These are phyloP conservation scores for Omphalea diandra DNA, from an alignment of 441 rosid species.

Conservation along the genomic window DNA sequence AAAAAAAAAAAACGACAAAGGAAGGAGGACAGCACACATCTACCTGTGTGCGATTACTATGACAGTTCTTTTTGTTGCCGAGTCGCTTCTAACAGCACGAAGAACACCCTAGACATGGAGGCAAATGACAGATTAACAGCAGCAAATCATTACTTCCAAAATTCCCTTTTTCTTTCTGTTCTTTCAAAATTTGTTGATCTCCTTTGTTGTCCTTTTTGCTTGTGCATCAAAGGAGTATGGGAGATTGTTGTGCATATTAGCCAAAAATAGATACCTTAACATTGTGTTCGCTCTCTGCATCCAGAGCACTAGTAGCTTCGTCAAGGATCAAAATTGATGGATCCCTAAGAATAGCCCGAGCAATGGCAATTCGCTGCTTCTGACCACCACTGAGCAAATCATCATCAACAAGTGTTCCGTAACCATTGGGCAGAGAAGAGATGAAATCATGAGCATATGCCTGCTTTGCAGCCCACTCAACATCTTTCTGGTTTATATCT, in stretches of 20 bases:
- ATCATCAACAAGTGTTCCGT: slow-evolving; percentile 86
- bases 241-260: background rate
- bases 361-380: slow-evolving; percentile 96
- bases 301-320: slow-evolving; percentile 95
- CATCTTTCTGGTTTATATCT: slow-evolving; percentile 63
- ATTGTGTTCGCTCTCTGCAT: slow-evolving; percentile 97
- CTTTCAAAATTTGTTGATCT: background rate
- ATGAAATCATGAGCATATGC: slow-evolving; percentile 96
- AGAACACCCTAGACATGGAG: slow-evolving; percentile 64
- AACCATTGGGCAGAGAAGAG: slow-evolving; percentile 76
- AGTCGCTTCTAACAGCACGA: slow-evolving; percentile 59
- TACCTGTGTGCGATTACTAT: slow-evolving; percentile 92
- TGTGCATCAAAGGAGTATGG: background rate
- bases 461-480: slow-evolving; percentile 88
- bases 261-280: slow-evolving; percentile 53
- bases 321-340: slow-evolving; percentile 85
- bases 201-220: background rate
- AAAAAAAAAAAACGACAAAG: background rate
- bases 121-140: slow-evolving; percentile 7
- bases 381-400: slow-evolving; percentile 97
- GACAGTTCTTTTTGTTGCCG: slow-evolving; percentile 63
- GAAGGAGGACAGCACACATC: slow-evolving; percentile 12
- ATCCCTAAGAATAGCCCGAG: slow-evolving; percentile 95
- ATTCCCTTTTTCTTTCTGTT: background rate
- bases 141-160: background rate